Base-by-base conservation (phyloP, 345 rosid genomes). In the Ricinus communis region DNA sequence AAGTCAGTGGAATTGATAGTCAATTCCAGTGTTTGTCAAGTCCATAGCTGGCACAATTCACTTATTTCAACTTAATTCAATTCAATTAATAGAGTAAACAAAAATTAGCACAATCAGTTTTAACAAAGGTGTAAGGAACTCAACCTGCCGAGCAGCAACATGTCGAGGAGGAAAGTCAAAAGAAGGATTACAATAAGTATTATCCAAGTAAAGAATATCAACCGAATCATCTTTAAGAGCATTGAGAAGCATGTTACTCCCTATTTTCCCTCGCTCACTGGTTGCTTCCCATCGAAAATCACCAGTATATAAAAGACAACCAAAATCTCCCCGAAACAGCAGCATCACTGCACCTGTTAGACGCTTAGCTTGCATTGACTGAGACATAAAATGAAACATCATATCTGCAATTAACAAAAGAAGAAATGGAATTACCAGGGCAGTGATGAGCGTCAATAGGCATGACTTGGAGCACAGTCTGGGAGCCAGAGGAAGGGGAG, bases 131-230 rank as follows among this genome's bases (percentile, higher is more conserved):
- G 14, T 9, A 43, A 43, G 63, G 15, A 62, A 52, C 2, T 28
- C 66, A 65, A 90, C 90, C 90, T 86, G 83, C 71, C 75, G 76
- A 4, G 91, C 86, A 60, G 91, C 93, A 76, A 82, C 74, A 51
- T 47, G 66, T 43, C 90, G 84, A 50, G 87, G 55, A 58, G 98
- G 96, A 56, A 90, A 93, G 31, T 60, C 80, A 66, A 75, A 87
- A 1, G 82, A 73, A 8, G 95, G 91, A 72, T 88, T 89, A 65
- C 96, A 88, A 27, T 87, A 93, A 8, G 95, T 93, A 80, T 93
- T 87, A 49, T 93, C 93, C 81, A 93, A 70, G 68, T 93, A 87
- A 52, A 93, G 82, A 38, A 80, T 66, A 62, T 85, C 77, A 5
- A 90, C 84, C 3, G 56, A 74, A 49, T 74, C 60, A 15, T 79